Base-by-base conservation (phyloP, 2,329 filamentous ascomycete species). In the Aschersonia sp. region DNA sequence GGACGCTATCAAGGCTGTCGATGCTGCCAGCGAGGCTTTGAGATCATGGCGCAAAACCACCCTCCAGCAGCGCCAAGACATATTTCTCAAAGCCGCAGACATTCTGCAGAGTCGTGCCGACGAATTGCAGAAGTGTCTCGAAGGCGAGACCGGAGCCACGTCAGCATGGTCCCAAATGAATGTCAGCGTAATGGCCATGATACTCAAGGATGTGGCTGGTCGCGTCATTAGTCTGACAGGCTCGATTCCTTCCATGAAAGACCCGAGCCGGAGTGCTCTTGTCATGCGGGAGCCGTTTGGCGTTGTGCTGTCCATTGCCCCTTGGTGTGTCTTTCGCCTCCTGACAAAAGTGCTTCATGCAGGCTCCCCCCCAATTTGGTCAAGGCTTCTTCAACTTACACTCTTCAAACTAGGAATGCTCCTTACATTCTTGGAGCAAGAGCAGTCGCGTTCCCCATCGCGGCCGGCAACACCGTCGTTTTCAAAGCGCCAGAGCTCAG, bases 291-390 rank as follows among this genome's bases (percentile, higher is more conserved):
- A 89, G 63, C 86, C 87, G 0, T 87, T 78, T 55, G 87, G 87
- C 1, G 86, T 92, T 6, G 72, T 89, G 12, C 67, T 94, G 32
- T 81, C 78, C 3, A 87, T 94, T 61, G 85, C 83, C 2, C 85
- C 87, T 8, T 94, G 87, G 87, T 88, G 69, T 55, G 67, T 81
- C 78, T 2, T 87, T 94, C 61, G 85, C 83, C 2, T 85, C 87
- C 7, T 94, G 87, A 87, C 88, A 69, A 55, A 67, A 37, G 4
- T 37, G 33, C 33, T 12, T 37, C 33, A 37, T 37, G 8, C 12
- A 5, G 31, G 22, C 22, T 22, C 9, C 30, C 40, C 40, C 11
- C 22, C 0, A 22, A 22, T 2, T 29, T n/a, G 9, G 5, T 14
- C 3, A 11, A n/a, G n/a, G 12, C 40, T n/a, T 8, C 40, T 37